Evolutionary conservation across 2,329 filamentous ascomycete species (phyloP).

Genomic region (Cytospora paraplurivora): DNA sequence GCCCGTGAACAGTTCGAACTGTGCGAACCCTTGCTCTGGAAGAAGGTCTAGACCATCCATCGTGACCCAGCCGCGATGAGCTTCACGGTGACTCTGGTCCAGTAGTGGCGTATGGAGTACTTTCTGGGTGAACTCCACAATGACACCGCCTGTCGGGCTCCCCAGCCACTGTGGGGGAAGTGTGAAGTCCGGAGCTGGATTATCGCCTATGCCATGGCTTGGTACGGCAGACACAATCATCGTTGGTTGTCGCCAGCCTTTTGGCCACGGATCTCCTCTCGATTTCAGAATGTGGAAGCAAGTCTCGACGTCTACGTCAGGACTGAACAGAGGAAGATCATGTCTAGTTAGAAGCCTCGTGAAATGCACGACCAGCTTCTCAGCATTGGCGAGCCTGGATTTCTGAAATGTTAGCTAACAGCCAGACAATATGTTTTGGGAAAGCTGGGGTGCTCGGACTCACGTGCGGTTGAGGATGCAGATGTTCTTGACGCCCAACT

Average conservation of each 20-base stretch:
- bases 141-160: conserved; percentile 73
- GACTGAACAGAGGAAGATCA: conserved; percentile 46
- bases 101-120: conserved; percentile 72
- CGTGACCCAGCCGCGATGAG: conserved; percentile 69
- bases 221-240: conserved; percentile 79
- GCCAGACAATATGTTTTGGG: neutral
- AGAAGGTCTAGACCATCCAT: conserved; percentile 76
- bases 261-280: conserved; percentile 65
- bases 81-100: conserved; percentile 63
- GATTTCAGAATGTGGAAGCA: conserved; percentile 61
- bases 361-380: conserved; percentile 70
- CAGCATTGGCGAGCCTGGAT: conserved; percentile 55
- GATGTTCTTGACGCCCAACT: conserved; percentile 75
- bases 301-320: conserved; percentile 45
- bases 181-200: conserved; percentile 68
- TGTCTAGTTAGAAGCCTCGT: conserved; percentile 53
- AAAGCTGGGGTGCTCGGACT: neutral
- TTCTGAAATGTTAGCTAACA: conserved; percentile 1
- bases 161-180: conserved; percentile 70
- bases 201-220: conserved; percentile 65
- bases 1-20: conserved; percentile 81
- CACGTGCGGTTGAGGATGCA: conserved; percentile 72
- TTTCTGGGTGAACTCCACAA: conserved; percentile 75
- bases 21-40: conserved; percentile 77
- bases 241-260: conserved; percentile 64